phyloP scores from a whole-genome alignment of 2,329 filamentous ascomycete species.

The Mollisia scopiformis region DNA sequence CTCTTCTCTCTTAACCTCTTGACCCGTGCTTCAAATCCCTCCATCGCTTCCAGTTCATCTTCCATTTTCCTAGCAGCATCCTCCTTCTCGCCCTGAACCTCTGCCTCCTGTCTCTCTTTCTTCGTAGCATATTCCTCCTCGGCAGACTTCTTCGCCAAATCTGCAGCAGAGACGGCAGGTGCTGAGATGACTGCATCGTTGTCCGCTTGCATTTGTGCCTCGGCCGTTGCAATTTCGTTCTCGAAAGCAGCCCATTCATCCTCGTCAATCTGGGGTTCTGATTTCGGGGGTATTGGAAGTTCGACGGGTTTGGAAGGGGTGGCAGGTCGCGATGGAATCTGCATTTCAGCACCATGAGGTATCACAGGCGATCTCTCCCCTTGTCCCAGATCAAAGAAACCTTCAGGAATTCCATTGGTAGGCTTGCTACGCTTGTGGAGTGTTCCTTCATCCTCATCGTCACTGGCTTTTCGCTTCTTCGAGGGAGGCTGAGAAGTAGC shows the following conservation, averaged over 20 bases:
- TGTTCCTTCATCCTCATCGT: conserved; percentile 41
- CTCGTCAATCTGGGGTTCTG: conserved; percentile 60
- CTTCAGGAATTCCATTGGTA: conserved; percentile 38
- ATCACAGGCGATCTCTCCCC: conserved; percentile 37
- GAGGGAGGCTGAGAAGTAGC: conserved; percentile 2
- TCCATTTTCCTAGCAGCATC: conserved; percentile 75
- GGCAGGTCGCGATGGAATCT: conserved; percentile 66
- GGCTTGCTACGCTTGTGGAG: conserved; percentile 47
- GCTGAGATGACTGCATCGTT: conserved; percentile 66
- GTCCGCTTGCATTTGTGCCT: conserved; percentile 35
- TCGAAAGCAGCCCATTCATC: conserved; percentile 88
- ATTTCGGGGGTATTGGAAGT: conserved; percentile 44
- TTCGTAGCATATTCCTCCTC: conserved; percentile 52
- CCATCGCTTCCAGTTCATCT: conserved; percentile 83
- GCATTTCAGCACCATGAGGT: conserved; percentile 48
- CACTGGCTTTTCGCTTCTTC: conserved; percentile 56
- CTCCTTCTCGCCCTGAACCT: conserved; percentile 70
- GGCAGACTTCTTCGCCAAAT: conserved; percentile 58
- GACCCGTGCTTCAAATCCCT: conserved; percentile 74
- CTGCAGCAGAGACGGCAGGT: conserved; percentile 66
- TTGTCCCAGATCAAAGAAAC: conserved; percentile 35
- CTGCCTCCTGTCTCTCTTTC: conserved; percentile 53
- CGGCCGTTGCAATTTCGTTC: conserved; percentile 68
- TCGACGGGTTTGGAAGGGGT: conserved; percentile 53
- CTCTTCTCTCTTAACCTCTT: conserved; percentile 69